Base-by-base conservation (phyloP, 73 alveolate species). In the Strombidium stylifer region DNA sequence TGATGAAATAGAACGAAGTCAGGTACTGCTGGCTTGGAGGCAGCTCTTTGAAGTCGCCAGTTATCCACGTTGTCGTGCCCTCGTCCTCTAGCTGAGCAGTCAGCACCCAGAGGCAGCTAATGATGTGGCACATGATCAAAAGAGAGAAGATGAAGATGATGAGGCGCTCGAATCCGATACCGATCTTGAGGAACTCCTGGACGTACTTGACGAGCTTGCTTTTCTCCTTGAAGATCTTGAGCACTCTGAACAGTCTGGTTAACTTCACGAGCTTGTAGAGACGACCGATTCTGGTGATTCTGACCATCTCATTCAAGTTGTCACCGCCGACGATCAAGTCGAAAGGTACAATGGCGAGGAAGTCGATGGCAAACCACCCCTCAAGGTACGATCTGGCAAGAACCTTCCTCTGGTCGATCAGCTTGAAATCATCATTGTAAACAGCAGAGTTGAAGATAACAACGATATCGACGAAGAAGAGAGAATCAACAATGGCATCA, bases 1-100 rank as follows among this genome's bases (percentile, higher is more conserved):
- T 69, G n/a, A 82, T 85, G 85, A 87, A 82, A 39, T 82, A 82
- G 27, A 82, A 25, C 0, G 93, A 61, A 23, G 86, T 57, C 19
- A 82, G 51, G 55, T 82, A 82, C 42, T n/a, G n/a, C n/a, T n/a
- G n/a, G n/a, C n/a, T n/a, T n/a, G n/a, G n/a, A 32, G 42, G 42
- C 10, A 4, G 4, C 4, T 10, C 42, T 32, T 32, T 4, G 42
- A 6, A 32, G 4, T 6, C 42, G 4, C 42, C 42, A 32, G 10
- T 6, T 32, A 32, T 4, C 42, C 42, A 4, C 10, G n/a, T 32
- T n/a, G n/a, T n/a, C n/a, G n/a, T n/a, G 10, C 10, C 42, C 42
- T 32, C 10, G 4, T 32, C 42, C 42, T 32, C 10, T 6, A 10
- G n/a, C n/a, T n/a, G n/a, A n/a, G n/a, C n/a, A n/a, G n/a, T n/a